Evolutionary conservation across 2,329 filamentous ascomycete genomes (phyloP).

Genomic region (Bisporella sp.): DNA sequence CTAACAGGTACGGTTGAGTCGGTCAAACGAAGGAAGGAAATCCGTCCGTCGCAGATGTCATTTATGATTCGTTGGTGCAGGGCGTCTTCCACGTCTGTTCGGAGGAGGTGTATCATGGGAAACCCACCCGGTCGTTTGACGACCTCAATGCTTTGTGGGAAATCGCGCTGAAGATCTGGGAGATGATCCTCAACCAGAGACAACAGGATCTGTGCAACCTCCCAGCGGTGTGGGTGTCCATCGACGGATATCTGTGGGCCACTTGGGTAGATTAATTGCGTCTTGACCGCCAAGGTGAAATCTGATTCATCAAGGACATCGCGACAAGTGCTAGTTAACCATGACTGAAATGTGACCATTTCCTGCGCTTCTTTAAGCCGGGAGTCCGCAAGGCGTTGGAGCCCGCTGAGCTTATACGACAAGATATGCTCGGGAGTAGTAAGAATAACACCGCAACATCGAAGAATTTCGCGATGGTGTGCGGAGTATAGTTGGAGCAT

Average conservation of each 20-base stretch:
- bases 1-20: no score
- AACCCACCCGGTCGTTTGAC: conserved; percentile 31
- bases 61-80: conserved; percentile 26
- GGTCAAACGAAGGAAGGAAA: conserved; percentile 23
- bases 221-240: conserved; percentile 32
- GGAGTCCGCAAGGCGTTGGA: conserved; percentile 38
- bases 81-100: conserved; percentile 30
- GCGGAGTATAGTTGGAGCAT: conserved; percentile 29
- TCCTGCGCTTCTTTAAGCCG: conserved; percentile 29
- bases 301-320: conserved; percentile 48
- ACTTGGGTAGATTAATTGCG: conserved; percentile 35
- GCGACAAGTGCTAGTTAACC: conserved; percentile 34
- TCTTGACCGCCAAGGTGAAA: conserved; percentile 30
- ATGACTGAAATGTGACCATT: conserved; percentile 39
- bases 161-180: conserved; percentile 27
- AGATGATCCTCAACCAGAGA: conserved; percentile 26
- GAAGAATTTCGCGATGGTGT: conserved; percentile 29
- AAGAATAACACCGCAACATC: conserved; percentile 37
- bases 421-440: conserved; percentile 46
- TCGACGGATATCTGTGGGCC: conserved; percentile 32
- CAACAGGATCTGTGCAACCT: conserved; percentile 25
- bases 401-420: conserved; percentile 44
- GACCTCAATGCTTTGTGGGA: conserved; percentile 38
- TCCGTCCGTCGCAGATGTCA: conserved; percentile 27
- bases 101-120: conserved; percentile 41